A percentile compares a stretch with the other conserved stretches of the same genome.
phyloP scores from a whole-genome alignment of 1,284 basidiomycete species.

The Ustilago crameri region DNA sequence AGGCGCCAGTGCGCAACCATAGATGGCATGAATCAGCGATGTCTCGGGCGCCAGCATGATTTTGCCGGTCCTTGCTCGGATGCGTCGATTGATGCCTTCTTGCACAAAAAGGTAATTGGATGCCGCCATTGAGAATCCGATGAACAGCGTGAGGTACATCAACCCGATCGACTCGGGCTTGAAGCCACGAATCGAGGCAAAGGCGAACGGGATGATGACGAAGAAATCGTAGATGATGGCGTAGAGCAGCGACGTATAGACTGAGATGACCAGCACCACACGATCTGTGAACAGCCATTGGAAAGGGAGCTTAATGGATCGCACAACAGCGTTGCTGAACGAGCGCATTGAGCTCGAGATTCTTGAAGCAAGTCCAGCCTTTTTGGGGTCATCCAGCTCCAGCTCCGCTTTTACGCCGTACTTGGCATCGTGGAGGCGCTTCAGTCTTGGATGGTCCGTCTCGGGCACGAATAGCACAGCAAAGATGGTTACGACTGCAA shows the following conservation, averaged over 20 bases:
- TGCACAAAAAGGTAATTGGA: slow-evolving; percentile 31
- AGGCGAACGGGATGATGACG: slow-evolving; percentile 44
- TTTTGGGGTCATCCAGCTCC: not conserved
- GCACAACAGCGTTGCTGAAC: slow-evolving; percentile 3
- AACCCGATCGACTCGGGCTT: slow-evolving; percentile 33
- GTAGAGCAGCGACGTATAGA: slow-evolving; percentile 47
- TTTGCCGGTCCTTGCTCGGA: slow-evolving; percentile 27
- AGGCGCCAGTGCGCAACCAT: slow-evolving; percentile 33
- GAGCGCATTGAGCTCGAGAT: slow-evolving; percentile 5
- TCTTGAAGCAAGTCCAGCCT: not conserved
- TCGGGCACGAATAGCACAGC: slow-evolving; percentile 45
- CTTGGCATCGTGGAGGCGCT: slow-evolving; percentile 28
- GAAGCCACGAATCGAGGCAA: slow-evolving; percentile 39
- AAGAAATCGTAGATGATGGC: slow-evolving; percentile 52
- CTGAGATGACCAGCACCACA: slow-evolving; percentile 40
- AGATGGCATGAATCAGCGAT: slow-evolving; percentile 36
- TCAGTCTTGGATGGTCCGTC: slow-evolving; percentile 36
- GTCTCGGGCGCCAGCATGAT: slow-evolving; percentile 27
- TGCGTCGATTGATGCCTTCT: slow-evolving; percentile 22
- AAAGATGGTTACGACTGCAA: slow-evolving; percentile 31
- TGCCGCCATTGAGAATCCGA: slow-evolving; percentile 36
- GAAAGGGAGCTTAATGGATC: slow-evolving; percentile 33
- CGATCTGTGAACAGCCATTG: slow-evolving; percentile 38
- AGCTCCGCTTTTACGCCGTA: slow-evolving; percentile 4
- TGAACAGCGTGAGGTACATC: slow-evolving; percentile 39